These are phyloP conservation scores for Starmerella floris DNA, from an alignment of 805 yeast genomes.

Conservation along the genomic window DNA sequence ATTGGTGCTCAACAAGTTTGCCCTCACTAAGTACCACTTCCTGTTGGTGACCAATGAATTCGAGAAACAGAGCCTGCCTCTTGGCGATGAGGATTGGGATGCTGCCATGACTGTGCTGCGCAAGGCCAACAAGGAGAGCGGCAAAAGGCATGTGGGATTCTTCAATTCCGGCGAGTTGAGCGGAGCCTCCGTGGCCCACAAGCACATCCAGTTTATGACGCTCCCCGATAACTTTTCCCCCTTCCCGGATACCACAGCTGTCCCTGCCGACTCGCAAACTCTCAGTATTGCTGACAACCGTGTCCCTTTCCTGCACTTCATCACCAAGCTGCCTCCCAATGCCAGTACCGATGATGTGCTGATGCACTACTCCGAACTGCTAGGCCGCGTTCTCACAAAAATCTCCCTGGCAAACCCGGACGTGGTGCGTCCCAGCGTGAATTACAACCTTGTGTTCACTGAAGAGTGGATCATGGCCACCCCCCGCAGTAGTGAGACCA, in stretches of 20 bases:
- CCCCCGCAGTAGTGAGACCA: conserved; percentile 44
- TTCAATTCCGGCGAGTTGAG: conserved; percentile 78
- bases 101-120: conserved; percentile 44
- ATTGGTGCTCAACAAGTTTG: conserved; percentile 73
- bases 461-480: conserved; percentile 71
- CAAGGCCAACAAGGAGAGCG: conserved; percentile 34
- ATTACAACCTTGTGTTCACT: conserved; percentile 74
- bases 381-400: conserved; percentile 39
- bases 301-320: conserved; percentile 69
- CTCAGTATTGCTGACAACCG: conserved; percentile 33
- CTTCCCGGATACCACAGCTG: conserved; percentile 41
- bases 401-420: conserved; percentile 42
- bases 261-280: conserved; percentile 21
- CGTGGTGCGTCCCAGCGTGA: conserved; percentile 28
- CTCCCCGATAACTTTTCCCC: conserved; percentile 47
- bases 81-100: conserved; percentile 55
- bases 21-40: conserved; percentile 67
- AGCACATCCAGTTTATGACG: conserved; percentile 75
- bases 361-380: conserved; percentile 52
- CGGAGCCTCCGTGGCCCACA: conserved; percentile 93
- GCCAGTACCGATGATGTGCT: conserved; percentile 34
- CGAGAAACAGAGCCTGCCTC: conserved; percentile 56
- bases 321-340: conserved; percentile 44
- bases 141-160: conserved; percentile 57
- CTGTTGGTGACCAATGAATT: conserved; percentile 65